These are phyloP conservation scores for Hibiscus mutabilis DNA, from an alignment of 345 rosid species.

Conservation along the genomic window DNA sequence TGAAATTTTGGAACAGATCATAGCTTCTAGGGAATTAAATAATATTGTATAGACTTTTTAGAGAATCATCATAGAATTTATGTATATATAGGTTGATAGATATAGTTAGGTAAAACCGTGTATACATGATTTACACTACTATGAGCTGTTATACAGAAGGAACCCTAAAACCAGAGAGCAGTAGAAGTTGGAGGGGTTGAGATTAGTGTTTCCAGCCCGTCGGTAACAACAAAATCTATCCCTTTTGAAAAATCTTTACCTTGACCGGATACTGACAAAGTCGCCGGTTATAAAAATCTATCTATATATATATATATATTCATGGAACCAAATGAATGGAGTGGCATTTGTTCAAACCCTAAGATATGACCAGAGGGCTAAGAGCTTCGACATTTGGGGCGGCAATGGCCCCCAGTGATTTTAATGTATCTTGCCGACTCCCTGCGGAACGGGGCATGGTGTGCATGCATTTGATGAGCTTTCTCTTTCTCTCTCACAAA, in stretches of 20 bases:
- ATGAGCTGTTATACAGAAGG: conserved; percentile 25
- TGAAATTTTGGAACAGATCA: conserved; percentile 11
- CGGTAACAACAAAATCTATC: conserved; percentile 34
- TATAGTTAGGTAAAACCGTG: too few species aligned
- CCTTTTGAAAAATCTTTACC: conserved; percentile 22
- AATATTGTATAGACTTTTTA: conserved; percentile 4
- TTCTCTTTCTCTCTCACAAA: conserved; percentile 4
- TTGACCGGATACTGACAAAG: conserved; percentile 24
- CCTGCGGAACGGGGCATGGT: conserved; percentile 18
- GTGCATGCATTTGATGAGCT: neutral
- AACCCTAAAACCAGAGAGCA: conserved; percentile 17
- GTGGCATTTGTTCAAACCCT: conserved; percentile 10
- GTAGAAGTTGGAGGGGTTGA: neutral
- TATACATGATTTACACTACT: neutral
- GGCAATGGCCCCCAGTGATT: conserved; percentile 13
- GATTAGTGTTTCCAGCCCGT: conserved; percentile 7
- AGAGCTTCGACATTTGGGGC: too few species aligned
- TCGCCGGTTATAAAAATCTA: conserved; percentile 10
- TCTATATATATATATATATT: too few species aligned
- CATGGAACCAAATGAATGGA: conserved; percentile 6
- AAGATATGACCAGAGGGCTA: neutral
- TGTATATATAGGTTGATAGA: neutral
- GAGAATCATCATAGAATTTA: neutral
- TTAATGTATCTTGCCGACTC: conserved; percentile 23
- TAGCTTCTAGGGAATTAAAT: neutral